Evolutionary conservation across 2,329 filamentous ascomycete species (phyloP).

Genomic region (Myriosclerotinia curreyana): DNA sequence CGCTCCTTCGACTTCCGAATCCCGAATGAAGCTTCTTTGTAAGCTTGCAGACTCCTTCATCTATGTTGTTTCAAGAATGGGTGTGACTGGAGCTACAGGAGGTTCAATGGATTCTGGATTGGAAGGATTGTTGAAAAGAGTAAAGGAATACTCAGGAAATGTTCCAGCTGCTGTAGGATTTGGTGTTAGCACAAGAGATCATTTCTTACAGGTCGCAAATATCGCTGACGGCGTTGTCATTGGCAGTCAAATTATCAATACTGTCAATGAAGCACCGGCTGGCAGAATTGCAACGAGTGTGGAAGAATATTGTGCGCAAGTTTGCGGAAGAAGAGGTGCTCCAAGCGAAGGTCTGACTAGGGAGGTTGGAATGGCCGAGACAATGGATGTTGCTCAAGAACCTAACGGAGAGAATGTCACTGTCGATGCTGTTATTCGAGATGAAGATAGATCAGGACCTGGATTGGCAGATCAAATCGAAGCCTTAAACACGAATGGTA

Average conservation of each 20-base stretch:
- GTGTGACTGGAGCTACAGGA: constrained; percentile 80
- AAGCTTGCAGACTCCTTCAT: constrained; percentile 97
- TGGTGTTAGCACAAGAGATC: constrained; percentile 90
- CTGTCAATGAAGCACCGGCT: constrained; percentile 64
- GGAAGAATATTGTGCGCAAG: constrained; percentile 79
- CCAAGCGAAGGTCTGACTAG: constrained; percentile 45
- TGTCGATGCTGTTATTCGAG: constrained; percentile 62
- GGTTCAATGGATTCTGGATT: constrained; percentile 79
- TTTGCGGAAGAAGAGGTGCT: constrained; percentile 55
- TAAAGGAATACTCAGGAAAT: constrained; percentile 89
- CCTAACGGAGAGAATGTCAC: constrained; percentile 58
- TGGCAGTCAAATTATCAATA: constrained; percentile 89
- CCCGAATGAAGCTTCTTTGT: constrained; percentile 93
- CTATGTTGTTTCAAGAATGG: constrained; percentile 96
- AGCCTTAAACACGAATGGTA: constrained; percentile 58
- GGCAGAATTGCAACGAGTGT: constrained; percentile 70
- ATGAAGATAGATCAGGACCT: constrained; percentile 38
- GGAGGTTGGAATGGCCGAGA: constrained; percentile 69
- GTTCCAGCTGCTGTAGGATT: constrained; percentile 92
- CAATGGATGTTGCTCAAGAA: constrained; percentile 59
- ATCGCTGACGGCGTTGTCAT: constrained; percentile 95
- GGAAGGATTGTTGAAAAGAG: constrained; percentile 75
- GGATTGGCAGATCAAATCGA: constrained; percentile 58
- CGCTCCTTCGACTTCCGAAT: constrained; percentile 86
- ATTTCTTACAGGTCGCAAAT: constrained; percentile 80